Percentiles rank a stretch among this genome's conserved stretches.
Conservation (phyloP, 2,329 filamentous ascomycete species). For the Alternaria sp. region DNA sequence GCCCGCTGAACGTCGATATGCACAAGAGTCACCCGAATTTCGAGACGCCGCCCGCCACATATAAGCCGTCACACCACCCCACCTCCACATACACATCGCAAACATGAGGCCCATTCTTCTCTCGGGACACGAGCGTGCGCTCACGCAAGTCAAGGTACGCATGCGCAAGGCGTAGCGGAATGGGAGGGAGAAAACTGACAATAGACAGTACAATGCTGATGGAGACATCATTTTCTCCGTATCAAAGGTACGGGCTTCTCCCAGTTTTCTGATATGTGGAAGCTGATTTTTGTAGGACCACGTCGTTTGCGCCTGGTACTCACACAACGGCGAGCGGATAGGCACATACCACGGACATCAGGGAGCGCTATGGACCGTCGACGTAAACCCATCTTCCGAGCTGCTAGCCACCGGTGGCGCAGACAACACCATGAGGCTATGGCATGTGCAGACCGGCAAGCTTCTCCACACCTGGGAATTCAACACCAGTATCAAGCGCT, state of each 20-base stretch:
- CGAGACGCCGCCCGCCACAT: conserved; percentile 32
- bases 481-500: conserved; percentile 94
- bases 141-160: conserved; percentile 80
- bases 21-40: conserved; percentile 43
- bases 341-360: conserved; percentile 95
- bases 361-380: conserved; percentile 98
- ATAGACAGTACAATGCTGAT: conserved; percentile 70
- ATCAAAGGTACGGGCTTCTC: conserved; percentile 10
- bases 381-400: conserved; percentile 90
- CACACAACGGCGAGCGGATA: conserved; percentile 96
- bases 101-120: conserved; percentile 95
- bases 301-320: conserved; percentile 95
- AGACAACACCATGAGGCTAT: conserved; percentile 97
- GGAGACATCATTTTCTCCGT: conserved; percentile 97
- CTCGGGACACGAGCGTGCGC: conserved; percentile 93
- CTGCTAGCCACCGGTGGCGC: conserved; percentile 94
- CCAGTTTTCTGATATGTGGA: background rate
- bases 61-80: conserved; percentile 26
- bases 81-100: conserved; percentile 28
- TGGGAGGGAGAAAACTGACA: conserved; percentile 4
- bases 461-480: conserved; percentile 98
- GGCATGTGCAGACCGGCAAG: conserved; percentile 93
- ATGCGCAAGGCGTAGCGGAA: conserved; percentile 1
- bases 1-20: conserved; percentile 39
- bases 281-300: conserved; percentile 66